Base-by-base conservation (phyloP, 202 grass and related monocot genomes). In the Miscanthus sacchariflorus region DNA sequence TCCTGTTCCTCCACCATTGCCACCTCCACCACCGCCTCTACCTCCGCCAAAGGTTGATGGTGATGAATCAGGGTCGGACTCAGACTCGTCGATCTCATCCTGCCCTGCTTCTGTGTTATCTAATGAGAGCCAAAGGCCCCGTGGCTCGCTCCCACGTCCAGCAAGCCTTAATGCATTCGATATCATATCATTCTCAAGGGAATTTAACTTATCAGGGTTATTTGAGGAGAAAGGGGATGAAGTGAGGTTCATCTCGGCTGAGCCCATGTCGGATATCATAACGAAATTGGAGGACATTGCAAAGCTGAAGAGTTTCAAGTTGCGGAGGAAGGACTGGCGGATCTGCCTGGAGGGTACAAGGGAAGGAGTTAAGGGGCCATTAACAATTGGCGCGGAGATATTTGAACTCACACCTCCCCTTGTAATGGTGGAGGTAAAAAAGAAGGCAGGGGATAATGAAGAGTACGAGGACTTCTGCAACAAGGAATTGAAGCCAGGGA, bases 141-240 rank as follows among this genome's bases (percentile, higher is more conserved):
- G 25, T 48, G 92, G 76, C 30, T 83, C 74, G 23, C 91, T 88
- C 5, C 84, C 93, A 21, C 92, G 93, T 49, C 95, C 95, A 12
- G 90, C 93, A 68, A 98, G 95, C 70, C 92, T 98, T 65, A 98
- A 98, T 74, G 95, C 95, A n/a, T 98, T 98, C n/a, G 95, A 98
- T 86, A 95, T 98, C 70, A 98, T 98, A 80, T 98, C 90, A 46
- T 98, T 98, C 91, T 95, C 95, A 0, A 85, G 84, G 24, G 95
- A 91, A 30, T 98, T 98, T 38, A 82, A 98, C 72, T 90, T 98
- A 66, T 98, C 95, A 1, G 95, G 95, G n/a, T 72, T 98, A 74
- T 98, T 98, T 70, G 95, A 93, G 72, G 95, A 98, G 70, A 89
- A 81, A 27, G 93, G 95, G 67, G 87, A 95, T 25, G 93, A 98